Evolutionary conservation across 73 alveolate species (phyloP), one percentile per base, ranked within the genome.

Genomic region (Paraurostyla sp.): DNA sequence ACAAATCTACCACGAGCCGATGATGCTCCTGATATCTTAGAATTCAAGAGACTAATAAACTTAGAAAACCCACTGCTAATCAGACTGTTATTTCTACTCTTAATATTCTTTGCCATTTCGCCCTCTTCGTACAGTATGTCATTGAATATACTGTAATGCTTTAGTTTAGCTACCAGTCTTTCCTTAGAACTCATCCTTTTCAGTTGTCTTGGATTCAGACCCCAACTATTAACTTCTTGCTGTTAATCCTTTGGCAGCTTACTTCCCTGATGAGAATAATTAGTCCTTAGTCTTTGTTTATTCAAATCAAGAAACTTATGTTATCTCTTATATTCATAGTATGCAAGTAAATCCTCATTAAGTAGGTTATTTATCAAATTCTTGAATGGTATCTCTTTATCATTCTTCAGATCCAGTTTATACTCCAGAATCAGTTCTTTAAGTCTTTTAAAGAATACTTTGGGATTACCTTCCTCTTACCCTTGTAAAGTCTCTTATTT

Each of bases 271-370:
- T n/a, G n/a, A n/a, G n/a, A n/a, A n/a, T n/a, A n/a, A n/a, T n/a
- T n/a, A n/a, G n/a, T 65, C 1, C 32, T 15, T 38, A 18, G 1
- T 1, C 7, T 35, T 38, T 32, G 4, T 22, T 40, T 65, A 15
- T 65, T 58, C 9, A 65, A 9, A 38, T 65, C 58, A 3, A 65
- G 58, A 40, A 13, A 65, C 16, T 32, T 38, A 16, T 38, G 58
- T 11, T 65, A 9, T 40, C 41, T 65, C 46, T 65, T 65, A 38
- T 65, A 65, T 0, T 65, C 82, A 40, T 65, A 65, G 23, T 35
- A 65, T 1, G 82, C 82, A 4, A 15, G 7, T 38, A 38, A 65
- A 65, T 65, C 82, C 23, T 65, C 82, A 65, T 65, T 65, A 30
- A 65, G 6, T n/a, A 65, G 35, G 25, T 65, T 65, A 11, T 18